A percentile compares a stretch with the other conserved stretches of the same genome.
phyloP scores from a whole-genome alignment of 1,139 yeast genomes.

The Lizanozyma gosingica region DNA sequence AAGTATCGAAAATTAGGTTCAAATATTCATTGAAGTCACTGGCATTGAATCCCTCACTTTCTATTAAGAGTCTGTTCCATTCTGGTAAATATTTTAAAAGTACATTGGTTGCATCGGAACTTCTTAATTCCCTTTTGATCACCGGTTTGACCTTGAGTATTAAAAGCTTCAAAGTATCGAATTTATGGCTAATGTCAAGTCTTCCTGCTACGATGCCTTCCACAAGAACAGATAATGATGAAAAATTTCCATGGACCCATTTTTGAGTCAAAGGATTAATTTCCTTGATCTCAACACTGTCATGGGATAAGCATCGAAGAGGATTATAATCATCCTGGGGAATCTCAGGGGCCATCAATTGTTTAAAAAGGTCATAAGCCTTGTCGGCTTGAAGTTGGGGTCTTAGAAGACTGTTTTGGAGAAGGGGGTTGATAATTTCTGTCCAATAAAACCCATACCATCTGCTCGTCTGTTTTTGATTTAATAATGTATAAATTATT shows the following conservation, averaged over 20 bases:
- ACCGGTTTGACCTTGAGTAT: background rate
- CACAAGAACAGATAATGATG: background rate
- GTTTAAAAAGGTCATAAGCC: background rate
- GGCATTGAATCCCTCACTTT: background rate
- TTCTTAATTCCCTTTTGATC: background rate
- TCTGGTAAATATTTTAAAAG: background rate
- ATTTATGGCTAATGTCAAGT: no score
- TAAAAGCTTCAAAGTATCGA: background rate
- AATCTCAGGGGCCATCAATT: background rate
- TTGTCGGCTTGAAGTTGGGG: background rate
- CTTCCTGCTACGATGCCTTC: background rate
- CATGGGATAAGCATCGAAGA: background rate
- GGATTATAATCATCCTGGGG: background rate
- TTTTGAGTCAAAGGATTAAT: background rate
- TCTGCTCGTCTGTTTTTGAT: background rate
- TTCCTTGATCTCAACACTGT: background rate
- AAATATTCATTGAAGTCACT: background rate
- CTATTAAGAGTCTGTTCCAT: background rate
- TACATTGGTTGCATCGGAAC: background rate
- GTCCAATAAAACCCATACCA: background rate
- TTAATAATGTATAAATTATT: background rate
- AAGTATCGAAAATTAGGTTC: background rate
- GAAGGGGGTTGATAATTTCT: background rate
- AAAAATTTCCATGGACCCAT: background rate
- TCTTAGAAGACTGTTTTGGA: background rate